Evolutionary conservation across 1,284 basidiomycete species (phyloP), one percentile per base, ranked within the genome.

Genomic region (Cutaneotrichosporon sp.): DNA sequence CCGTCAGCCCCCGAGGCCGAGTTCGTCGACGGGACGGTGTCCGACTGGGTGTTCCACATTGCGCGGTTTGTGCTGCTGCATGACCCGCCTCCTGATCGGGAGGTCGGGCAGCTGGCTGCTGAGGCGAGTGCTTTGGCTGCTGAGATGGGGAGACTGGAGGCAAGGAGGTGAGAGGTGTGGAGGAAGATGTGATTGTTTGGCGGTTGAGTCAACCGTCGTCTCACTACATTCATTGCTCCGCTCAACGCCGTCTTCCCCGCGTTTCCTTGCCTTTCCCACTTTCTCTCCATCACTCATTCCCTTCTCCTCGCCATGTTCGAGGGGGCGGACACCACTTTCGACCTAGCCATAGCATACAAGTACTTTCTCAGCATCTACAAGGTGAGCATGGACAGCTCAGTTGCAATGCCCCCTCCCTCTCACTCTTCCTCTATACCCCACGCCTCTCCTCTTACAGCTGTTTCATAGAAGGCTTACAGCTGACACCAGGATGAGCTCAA

Each of bases 31-130:
- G 38, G 38, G 20, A 41, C 38, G 6, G 38, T 41, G 24, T 41
- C 38, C 12, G 38, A 41, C 38, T 41, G 38, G 38, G 38, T 41
- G 38, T 41, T 41, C 24, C 38, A 41, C 22, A 24, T 41, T 16
- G 24, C 38, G 38, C 38, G 38, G 20, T 41, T 41, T 16, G 38
- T 41, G 24, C 38, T 41, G 20, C 24, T 41, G 10, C 20, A 41
- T 26, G 38, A 41, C 22, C 38, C 20, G 16, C 38, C 38, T n/a
- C 22, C 24, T n/a, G 38, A 41, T 14, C 38, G 22, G 7, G 38
- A 22, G n/a, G 14, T 41, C 14, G 38, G 11, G 12, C 14, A 41
- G 24, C 22, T 41, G 11, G 38, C n/a, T 22, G 24, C 38, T 5
- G 38, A 41, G 38, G 38, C 38, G 14, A 16, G 22, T 1, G 22